phyloP scores from a whole-genome alignment of 352 stramenopile genomes.

The Peronospora farinosa region DNA sequence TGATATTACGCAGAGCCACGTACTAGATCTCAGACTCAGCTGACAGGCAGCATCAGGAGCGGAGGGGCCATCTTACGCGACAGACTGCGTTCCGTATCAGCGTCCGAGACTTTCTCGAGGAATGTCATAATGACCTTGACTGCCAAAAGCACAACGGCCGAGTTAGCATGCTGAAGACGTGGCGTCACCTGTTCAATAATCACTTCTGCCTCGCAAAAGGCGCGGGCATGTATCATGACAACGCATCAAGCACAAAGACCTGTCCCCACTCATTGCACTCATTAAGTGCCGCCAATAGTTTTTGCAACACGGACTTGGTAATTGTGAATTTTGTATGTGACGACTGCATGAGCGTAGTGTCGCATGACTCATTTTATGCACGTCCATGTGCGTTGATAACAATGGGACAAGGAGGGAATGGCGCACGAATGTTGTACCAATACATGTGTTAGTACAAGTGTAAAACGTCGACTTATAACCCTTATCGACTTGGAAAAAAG shows the following conservation, averaged over 20 bases:
- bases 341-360: too few relatives aligned
- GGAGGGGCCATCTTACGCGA: conserved; percentile 95
- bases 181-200: conserved; percentile 99
- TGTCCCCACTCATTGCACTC: conserved; percentile 99
- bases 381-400: too few relatives aligned
- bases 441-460: too few relatives aligned
- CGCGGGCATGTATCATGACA: conserved; percentile 93
- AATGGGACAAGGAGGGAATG: too few relatives aligned
- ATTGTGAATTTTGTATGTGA: conserved; percentile 72
- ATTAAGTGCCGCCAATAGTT: conserved; percentile 97
- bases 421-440: too few relatives aligned
- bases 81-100: conserved; percentile 87
- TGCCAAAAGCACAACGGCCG: conserved; percentile 96
- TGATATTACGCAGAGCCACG: conserved; percentile 98
- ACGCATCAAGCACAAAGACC: conserved; percentile 96
- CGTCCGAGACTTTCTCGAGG: conserved; percentile 92
- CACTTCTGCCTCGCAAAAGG: conserved; percentile 94
- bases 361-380: too few relatives aligned
- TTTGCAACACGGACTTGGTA: conserved; percentile 95
- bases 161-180: conserved; percentile 97
- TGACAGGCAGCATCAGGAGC: conserved; percentile 97
- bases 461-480: too few relatives aligned
- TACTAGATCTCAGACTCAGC: conserved; percentile 99
- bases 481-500: too few relatives aligned
- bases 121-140: conserved; percentile 97